phyloP scores from a whole-genome alignment of 2,329 filamentous ascomycete species.

The Trichoderma guizhouense region DNA sequence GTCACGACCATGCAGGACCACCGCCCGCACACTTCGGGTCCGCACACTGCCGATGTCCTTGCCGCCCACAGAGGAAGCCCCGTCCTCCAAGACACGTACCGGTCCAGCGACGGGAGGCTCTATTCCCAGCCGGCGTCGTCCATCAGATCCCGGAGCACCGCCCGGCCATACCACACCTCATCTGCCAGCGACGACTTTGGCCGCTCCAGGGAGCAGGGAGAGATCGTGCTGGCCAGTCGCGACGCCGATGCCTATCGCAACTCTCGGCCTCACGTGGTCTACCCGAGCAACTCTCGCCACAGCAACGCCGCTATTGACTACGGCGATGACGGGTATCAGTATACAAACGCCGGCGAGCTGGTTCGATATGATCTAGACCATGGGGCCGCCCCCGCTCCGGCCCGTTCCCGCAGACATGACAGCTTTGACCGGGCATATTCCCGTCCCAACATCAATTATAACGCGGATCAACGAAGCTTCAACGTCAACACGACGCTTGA shows the following conservation, averaged over 20 bases:
- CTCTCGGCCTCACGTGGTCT: constrained; percentile 45
- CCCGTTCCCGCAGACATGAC: constrained; percentile 39
- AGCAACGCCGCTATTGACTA: constrained; percentile 48
- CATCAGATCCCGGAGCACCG: constrained; percentile 48
- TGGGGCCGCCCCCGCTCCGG: constrained; percentile 43
- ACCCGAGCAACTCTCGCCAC: constrained; percentile 43
- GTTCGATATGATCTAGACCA: constrained; percentile 60
- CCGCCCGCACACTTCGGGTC: constrained; percentile 38
- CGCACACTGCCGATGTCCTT: constrained; percentile 37
- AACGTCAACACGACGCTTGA: constrained; percentile 47
- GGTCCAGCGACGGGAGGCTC: constrained; percentile 49
- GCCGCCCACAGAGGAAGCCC: constrained; percentile 47
- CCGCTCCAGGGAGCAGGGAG: constrained; percentile 49
- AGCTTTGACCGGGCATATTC: constrained; percentile 55
- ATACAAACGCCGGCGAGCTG: constrained; percentile 61
- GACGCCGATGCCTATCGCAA: constrained; percentile 46
- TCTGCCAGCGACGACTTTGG: constrained; percentile 51
- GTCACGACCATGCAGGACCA: constrained; percentile 52
- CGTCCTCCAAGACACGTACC: constrained; percentile 47
- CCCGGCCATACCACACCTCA: constrained; percentile 46
- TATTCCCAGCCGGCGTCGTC: constrained; percentile 59
- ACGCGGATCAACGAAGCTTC: constrained; percentile 44
- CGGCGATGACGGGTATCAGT: constrained; percentile 59
- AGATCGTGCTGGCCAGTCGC: constrained; percentile 39
- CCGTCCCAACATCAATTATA: constrained; percentile 53